Evolutionary conservation across 352 stramenopile genomes (phyloP).

Genomic region (Labyrinthula sp.): DNA sequence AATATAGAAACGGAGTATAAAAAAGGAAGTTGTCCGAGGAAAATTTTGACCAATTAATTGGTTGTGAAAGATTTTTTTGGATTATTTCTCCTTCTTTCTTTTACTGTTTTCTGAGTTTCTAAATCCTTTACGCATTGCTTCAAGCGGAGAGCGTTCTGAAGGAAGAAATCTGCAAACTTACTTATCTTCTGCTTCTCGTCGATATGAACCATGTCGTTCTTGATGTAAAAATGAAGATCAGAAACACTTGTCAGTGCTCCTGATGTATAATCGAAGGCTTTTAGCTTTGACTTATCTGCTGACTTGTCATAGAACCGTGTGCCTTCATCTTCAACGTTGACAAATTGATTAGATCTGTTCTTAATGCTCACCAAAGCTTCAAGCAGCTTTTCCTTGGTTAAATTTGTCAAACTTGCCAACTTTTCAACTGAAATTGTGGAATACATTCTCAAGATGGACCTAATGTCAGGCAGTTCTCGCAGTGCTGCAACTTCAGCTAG

Average conservation of each 20-base stretch:
- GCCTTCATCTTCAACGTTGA: slow-evolving; percentile 21
- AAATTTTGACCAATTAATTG: no score
- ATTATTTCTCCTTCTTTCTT: not conserved
- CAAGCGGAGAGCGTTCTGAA: slow-evolving; percentile 24
- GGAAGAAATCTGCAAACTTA: slow-evolving; percentile 24
- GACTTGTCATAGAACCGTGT: no score
- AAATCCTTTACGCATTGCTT: slow-evolving; percentile 24
- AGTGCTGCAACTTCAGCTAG: slow-evolving; percentile 62
- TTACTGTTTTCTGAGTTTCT: slow-evolving; percentile 13
- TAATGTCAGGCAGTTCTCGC: slow-evolving; percentile 56
- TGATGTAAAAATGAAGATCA: slow-evolving; percentile 31
- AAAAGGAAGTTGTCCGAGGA: no score
- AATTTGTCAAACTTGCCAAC: slow-evolving; percentile 62
- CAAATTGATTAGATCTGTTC: slow-evolving; percentile 15
- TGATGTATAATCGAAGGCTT: no score
- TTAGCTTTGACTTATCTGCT: no score
- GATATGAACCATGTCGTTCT: slow-evolving; percentile 29
- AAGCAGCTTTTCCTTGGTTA: slow-evolving; percentile 30
- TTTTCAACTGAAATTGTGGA: slow-evolving; percentile 78
- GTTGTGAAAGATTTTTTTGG: no score
- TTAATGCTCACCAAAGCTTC: slow-evolving; percentile 27
- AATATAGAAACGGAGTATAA: no score
- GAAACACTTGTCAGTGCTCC: slow-evolving; percentile 9
- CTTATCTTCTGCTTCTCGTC: slow-evolving; percentile 23
- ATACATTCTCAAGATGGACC: slow-evolving; percentile 87